Conservation (phyloP, 805 yeast species). For the Maudiozyma barnettii region DNA sequence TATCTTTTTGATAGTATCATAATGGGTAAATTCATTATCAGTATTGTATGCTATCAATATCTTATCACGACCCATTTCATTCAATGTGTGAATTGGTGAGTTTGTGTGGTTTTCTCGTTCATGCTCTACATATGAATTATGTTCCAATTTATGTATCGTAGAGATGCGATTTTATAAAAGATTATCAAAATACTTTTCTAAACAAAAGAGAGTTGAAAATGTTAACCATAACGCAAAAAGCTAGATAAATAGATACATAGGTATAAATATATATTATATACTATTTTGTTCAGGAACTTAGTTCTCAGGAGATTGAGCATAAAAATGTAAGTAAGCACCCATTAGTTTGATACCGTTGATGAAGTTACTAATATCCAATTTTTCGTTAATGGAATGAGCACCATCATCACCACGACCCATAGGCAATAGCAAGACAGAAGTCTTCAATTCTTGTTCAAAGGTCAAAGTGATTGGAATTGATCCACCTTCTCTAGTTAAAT, state of each 20-base stretch:
- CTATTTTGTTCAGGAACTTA: slow-evolving; percentile 42
- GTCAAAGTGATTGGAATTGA: slow-evolving; percentile 95
- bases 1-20: not conserved
- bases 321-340: slow-evolving; percentile 88
- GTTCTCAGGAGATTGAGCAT: slow-evolving; percentile 36
- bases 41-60: not conserved
- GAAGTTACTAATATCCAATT: slow-evolving; percentile 79
- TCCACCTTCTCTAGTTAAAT: slow-evolving; percentile 97
- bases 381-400: slow-evolving; percentile 96
- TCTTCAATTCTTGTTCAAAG: slow-evolving; percentile 78
- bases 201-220: too few relatives aligned
- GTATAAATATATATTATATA: slow-evolving; percentile 55
- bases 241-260: too few relatives aligned
- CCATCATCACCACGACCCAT: slow-evolving; percentile 99
- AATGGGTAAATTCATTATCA: not conserved
- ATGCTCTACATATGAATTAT: too few relatives aligned
- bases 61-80: slow-evolving; percentile 1
- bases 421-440: slow-evolving; percentile 82
- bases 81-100: too few relatives aligned
- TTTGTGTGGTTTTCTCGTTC: not conserved
- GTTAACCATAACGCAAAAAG: too few relatives aligned
- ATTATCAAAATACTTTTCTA: too few relatives aligned
- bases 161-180: slow-evolving; percentile 13
- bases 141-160: too few relatives aligned
- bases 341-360: slow-evolving; percentile 89